A percentile compares a stretch with the other conserved stretches of the same genome.
Conservation (phyloP, 139 green algal species). For the Chlorella sp. region DNA sequence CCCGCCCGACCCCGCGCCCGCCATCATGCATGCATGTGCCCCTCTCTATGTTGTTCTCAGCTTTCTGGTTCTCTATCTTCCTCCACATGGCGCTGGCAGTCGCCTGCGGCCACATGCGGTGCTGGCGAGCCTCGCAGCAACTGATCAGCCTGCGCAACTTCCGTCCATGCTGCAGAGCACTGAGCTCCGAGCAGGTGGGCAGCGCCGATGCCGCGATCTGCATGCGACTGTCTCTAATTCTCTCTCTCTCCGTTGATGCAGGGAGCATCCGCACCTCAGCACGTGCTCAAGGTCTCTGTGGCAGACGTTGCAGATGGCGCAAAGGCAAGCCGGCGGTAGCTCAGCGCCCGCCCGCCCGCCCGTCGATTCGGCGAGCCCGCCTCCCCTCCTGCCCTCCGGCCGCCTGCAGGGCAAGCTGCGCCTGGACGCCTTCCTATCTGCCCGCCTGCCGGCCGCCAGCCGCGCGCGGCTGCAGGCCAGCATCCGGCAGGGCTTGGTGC, state of each 20-base stretch:
- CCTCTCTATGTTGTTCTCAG: too few relatives aligned
- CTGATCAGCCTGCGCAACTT: background rate
- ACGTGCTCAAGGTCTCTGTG: background rate
- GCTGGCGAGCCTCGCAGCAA: too few relatives aligned
- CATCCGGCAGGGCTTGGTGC: conserved; percentile 67
- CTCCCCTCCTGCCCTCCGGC: background rate
- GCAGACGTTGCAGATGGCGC: background rate
- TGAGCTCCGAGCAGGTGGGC: background rate
- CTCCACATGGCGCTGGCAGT: too few relatives aligned
- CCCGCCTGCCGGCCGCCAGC: conserved; percentile 51
- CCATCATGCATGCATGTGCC: too few relatives aligned
- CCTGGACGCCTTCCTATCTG: conserved; percentile 63
- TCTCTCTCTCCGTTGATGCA: too few relatives aligned
- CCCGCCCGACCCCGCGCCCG: too few relatives aligned
- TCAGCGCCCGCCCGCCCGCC: too few relatives aligned
- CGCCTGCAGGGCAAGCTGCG: conserved; percentile 36
- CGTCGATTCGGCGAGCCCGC: background rate
- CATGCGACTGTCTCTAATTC: too few relatives aligned
- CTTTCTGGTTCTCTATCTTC: too few relatives aligned
- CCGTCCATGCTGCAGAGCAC: background rate
- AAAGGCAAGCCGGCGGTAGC: too few relatives aligned
- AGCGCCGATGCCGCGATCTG: background rate
- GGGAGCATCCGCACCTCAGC: too few relatives aligned
- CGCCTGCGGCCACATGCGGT: too few relatives aligned
- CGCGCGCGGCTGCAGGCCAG: conserved; percentile 61